Conservation (phyloP, 805 yeast species). For the Candida quercuum region DNA sequence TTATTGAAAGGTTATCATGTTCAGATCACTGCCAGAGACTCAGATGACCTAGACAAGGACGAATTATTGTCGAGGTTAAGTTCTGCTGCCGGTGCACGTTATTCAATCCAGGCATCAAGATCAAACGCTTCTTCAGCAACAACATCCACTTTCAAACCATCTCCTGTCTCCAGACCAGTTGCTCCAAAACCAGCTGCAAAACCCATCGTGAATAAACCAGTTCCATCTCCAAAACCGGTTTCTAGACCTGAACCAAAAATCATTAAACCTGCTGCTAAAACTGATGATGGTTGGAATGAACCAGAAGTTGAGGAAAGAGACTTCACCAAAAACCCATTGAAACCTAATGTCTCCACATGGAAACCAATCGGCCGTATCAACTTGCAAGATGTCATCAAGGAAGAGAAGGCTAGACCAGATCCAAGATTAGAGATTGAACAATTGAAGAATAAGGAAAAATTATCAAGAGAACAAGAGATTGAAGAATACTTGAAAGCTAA, state of each 20-base stretch:
- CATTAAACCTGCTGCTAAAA: slow-evolving; percentile 16
- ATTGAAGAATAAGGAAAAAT: slow-evolving; percentile 29
- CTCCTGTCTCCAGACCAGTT: slow-evolving; percentile 22
- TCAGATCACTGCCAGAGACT: slow-evolving; percentile 93
- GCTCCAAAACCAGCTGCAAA: slow-evolving; percentile 22
- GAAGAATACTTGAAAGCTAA: slow-evolving; percentile 30
- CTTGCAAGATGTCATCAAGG: slow-evolving; percentile 36
- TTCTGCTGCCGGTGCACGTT: slow-evolving; percentile 94
- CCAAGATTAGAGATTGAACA: slow-evolving; percentile 36
- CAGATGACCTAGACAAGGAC: slow-evolving; percentile 78
- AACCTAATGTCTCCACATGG: slow-evolving; percentile 42
- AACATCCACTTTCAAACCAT: slow-evolving; percentile 20
- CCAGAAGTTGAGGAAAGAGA: slow-evolving; percentile 44
- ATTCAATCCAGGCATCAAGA: slow-evolving; percentile 53
- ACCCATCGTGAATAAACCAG: slow-evolving; percentile 8
- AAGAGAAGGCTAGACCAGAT: slow-evolving; percentile 36
- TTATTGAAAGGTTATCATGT: slow-evolving; percentile 83
- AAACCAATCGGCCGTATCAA: slow-evolving; percentile 62
- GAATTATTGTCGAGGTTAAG: slow-evolving; percentile 73
- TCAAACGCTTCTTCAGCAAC: slow-evolving; percentile 26
- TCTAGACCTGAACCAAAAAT: slow-evolving; percentile 16
- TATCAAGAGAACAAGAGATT: slow-evolving; percentile 30
- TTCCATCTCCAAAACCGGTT: slow-evolving; percentile 16
- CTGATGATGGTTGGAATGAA: slow-evolving; percentile 40
- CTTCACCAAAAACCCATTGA: slow-evolving; percentile 40